These are phyloP conservation scores for Sarocladium brachiariae DNA, from an alignment of 2,329 filamentous ascomycete species.

Conservation along the genomic window DNA sequence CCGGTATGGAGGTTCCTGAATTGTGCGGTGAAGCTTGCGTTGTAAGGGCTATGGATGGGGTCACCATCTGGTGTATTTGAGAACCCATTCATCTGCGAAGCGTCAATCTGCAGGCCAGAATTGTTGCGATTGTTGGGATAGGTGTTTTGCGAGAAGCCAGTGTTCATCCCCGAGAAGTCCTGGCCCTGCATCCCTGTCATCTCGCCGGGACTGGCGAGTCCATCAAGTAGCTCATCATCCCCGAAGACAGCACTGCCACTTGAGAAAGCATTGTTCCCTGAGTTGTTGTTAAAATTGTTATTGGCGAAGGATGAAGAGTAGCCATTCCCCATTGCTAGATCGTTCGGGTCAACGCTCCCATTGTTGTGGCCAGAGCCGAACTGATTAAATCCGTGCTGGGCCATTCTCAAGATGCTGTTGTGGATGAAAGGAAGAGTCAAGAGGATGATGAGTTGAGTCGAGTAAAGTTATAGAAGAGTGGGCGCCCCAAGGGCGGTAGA, in stretches of 20 bases:
- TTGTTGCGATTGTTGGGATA: constrained; percentile 51
- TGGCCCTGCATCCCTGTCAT: constrained; percentile 43
- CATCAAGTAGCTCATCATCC: constrained; percentile 83
- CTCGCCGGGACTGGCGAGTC: constrained; percentile 52
- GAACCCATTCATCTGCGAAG: constrained; percentile 68
- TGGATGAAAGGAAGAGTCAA: neutral
- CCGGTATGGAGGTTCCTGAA: constrained; percentile 57
- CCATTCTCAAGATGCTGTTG: constrained; percentile 31
- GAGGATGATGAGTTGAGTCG: neutral
- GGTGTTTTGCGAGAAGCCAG: constrained; percentile 49
- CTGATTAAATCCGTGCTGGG: constrained; percentile 50
- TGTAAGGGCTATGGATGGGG: constrained; percentile 85
- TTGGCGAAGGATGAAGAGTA: constrained; percentile 46
- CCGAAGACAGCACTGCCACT: constrained; percentile 72
- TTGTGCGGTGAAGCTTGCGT: constrained; percentile 72
- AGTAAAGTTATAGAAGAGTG: neutral
- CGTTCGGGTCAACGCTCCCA: constrained; percentile 73
- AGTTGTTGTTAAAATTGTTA: constrained; percentile 46
- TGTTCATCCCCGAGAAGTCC: constrained; percentile 51
- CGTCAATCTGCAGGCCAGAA: constrained; percentile 53
- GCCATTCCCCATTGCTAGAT: constrained; percentile 57
- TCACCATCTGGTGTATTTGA: constrained; percentile 89
- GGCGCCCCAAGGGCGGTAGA: constrained; percentile 2
- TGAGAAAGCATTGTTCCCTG: constrained; percentile 63
- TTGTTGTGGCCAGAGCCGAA: constrained; percentile 48